Base-by-base conservation (phyloP, 2,329 filamentous ascomycete genomes). In the Chalaropsis ovoidea region DNA sequence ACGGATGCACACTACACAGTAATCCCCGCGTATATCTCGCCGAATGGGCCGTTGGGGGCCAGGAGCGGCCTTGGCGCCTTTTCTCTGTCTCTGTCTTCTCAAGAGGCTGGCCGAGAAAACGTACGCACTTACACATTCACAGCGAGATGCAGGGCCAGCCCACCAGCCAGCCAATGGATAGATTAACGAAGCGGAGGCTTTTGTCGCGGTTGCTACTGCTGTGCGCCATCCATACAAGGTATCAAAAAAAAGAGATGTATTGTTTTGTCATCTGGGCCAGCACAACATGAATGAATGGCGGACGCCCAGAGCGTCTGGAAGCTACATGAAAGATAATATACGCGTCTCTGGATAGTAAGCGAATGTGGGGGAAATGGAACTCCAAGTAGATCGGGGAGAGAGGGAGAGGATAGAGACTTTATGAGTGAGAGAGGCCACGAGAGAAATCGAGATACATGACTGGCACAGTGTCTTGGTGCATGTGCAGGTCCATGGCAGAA, bases 361-460 rank as follows among this genome's bases (percentile, higher is more conserved):
- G 52, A 5, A 56, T 6, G n/a, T n/a, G 31, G n/a, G 60, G 11
- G 10, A 10, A 11, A 45, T 42, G 42, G 10, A n/a, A 58, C 24
- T 27, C 47, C 22, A 24, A 5, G 47, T 24, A 52, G 47, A 27
- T 52, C 2, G 47, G 24, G 22, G n/a, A 49, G 45, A 22, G 45
- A 49, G n/a, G 24, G 19, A 7, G 47, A 27, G 22, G 47, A 7
- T 15, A 27, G 24, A 35, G 27, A 39, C 54, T 58, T 58, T 10
- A 39, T 19, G 10, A 39, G 54, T 58, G 54, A 35, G 15, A 47
- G 31, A 15, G 24, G 15, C 11, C 13, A 52, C 8, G n/a, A 39
- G 35, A 63, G 42, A 41, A 39, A 22, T 35, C 31, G 31, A 64
- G 49, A 64, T 54, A 58, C 54, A 58, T 58, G 54, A 39, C 27